These are phyloP conservation scores for Ilyonectria sp. DNA, from an alignment of 2,329 filamentous ascomycete species.

Conservation along the genomic window DNA sequence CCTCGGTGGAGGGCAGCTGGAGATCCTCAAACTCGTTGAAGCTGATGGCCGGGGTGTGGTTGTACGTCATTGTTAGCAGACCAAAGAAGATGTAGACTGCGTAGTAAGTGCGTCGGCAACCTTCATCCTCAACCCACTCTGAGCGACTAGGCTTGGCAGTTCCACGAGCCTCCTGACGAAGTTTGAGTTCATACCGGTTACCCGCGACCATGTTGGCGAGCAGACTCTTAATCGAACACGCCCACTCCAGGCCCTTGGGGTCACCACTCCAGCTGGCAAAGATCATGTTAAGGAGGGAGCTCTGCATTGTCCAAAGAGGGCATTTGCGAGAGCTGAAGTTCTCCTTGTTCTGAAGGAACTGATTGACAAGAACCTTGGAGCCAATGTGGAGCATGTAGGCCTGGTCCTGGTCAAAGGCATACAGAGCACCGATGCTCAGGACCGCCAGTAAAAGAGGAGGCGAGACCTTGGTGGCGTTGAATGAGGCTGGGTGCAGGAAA, in stretches of 20 bases:
- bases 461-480: slow-evolving; percentile 84
- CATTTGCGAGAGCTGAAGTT: slow-evolving; percentile 99
- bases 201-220: slow-evolving; percentile 99
- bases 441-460: slow-evolving; percentile 90
- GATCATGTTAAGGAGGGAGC: slow-evolving; percentile 96
- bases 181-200: slow-evolving; percentile 95
- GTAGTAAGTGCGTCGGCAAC: slow-evolving; percentile 96
- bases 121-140: slow-evolving; percentile 98
- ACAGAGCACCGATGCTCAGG: slow-evolving; percentile 94
- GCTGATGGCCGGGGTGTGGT: slow-evolving; percentile 97
- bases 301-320: slow-evolving; percentile 98
- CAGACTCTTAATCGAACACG: slow-evolving; percentile 98
- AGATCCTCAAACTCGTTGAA: slow-evolving; percentile 98
- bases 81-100: slow-evolving; percentile 99
- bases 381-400: slow-evolving; percentile 98
- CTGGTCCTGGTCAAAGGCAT: slow-evolving; percentile 97
- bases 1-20: slow-evolving; percentile 93
- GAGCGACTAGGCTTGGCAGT: slow-evolving; percentile 81
- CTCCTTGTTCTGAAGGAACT: slow-evolving; percentile 98
- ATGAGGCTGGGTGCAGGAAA: slow-evolving; percentile 94
- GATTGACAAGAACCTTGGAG: slow-evolving; percentile 96
- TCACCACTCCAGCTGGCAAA: slow-evolving; percentile 99
- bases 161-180: slow-evolving; percentile 90
- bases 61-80: slow-evolving; percentile 93
- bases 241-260: slow-evolving; percentile 97